Evolutionary conservation across 2,329 filamentous ascomycete genomes (phyloP).

Genomic region (Metarhizium brunneum): DNA sequence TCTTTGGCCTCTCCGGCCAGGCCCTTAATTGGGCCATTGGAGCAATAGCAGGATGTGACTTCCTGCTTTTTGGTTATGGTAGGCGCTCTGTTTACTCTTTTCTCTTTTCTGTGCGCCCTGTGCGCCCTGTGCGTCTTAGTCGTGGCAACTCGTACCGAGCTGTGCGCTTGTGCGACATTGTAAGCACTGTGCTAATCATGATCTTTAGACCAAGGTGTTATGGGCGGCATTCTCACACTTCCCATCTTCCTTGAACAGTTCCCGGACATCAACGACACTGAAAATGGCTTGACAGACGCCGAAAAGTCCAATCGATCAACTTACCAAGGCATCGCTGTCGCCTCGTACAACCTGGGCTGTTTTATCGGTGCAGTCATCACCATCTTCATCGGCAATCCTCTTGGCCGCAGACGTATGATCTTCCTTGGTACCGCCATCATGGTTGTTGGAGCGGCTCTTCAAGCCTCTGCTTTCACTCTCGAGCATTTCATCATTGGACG

Average conservation of each 20-base stretch:
- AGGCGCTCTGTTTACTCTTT: constrained; percentile 7
- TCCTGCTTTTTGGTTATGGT: constrained; percentile 53
- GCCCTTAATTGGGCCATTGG: constrained; percentile 60
- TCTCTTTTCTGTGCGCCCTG: neutral
- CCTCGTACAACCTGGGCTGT: constrained; percentile 51
- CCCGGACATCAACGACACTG: constrained; percentile 37
- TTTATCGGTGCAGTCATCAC: constrained; percentile 55
- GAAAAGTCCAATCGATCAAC: constrained; percentile 35
- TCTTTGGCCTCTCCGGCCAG: constrained; percentile 57
- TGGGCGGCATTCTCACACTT: constrained; percentile 66
- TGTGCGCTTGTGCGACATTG: neutral
- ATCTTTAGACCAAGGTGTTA: constrained; percentile 60
- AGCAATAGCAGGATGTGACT: constrained; percentile 64
- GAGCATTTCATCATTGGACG: constrained; percentile 49
- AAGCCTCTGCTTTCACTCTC: constrained; percentile 44
- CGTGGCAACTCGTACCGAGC: neutral
- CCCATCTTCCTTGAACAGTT: constrained; percentile 49
- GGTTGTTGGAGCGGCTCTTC: constrained; percentile 48
- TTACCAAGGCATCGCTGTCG: constrained; percentile 45
- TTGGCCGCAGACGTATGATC: constrained; percentile 51
- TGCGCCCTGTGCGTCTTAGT: neutral
- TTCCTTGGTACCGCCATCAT: constrained; percentile 50
- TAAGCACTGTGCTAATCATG: neutral
- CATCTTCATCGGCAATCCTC: constrained; percentile 54
- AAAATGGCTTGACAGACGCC: constrained; percentile 22